Evolutionary conservation across 1,284 basidiomycete species (phyloP), one percentile per base, ranked within the genome.

Genomic region (Heterobasidion occidentale): DNA sequence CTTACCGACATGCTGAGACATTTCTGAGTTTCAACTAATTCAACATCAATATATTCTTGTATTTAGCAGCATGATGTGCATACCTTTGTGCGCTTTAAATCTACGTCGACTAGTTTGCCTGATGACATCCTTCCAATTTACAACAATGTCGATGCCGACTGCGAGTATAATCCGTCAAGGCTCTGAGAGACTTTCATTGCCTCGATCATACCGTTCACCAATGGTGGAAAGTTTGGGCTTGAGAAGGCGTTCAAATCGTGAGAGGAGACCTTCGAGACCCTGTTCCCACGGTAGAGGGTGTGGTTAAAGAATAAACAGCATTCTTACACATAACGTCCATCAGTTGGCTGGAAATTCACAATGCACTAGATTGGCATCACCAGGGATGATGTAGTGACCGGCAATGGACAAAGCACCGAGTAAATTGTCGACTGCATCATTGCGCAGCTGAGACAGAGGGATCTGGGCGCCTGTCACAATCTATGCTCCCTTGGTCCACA

Each of bases 391-490:
- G 63, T 88, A 95, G 65, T 91, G 87, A 1, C 94, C 93, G 14
- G 94, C 92, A 52, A 96, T 86, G 17, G 88, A 86, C 38, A 97
- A 72, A 6, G 92, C 90, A 4, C 92, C 93, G 64, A 97, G 83
- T 4, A 94, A 72, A 67, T 95, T 95, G 64, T 94, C 92, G 3
- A 92, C 84, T 3, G 91, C 92, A 69, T 97, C 93, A 64, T 94
- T 96, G 11, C 92, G 79, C 38, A 94, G 74, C 68, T 93, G 87
- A 5, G 90, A 92, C 52, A 96, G 74, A 6, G 94, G 93, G 54
- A 97, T 94, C 71, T 97, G 94, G 1, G 94, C 92, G 2, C 94
- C 94, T 0, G 94, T 95, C 33, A 96, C 68, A 59, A 96, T 92
- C 84, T 88, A 57, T 33, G 36, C 11, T 11, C 14, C 35, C 12